phyloP scores from a whole-genome alignment of 108 stramenopile species.

The Mediolabrus comicus region DNA sequence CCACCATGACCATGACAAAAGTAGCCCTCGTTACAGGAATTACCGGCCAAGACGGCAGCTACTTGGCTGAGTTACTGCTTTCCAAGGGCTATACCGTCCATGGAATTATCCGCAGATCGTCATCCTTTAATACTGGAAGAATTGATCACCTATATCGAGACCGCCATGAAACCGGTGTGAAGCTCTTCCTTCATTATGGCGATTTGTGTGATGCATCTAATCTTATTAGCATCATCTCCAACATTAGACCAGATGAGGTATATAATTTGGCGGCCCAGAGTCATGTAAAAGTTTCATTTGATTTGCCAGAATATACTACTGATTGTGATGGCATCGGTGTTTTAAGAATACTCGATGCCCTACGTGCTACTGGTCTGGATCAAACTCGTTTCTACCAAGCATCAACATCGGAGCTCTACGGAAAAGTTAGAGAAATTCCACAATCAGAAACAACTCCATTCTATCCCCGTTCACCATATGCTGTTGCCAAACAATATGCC shows the following conservation, averaged over 20 bases:
- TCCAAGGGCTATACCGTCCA: constrained; percentile 58
- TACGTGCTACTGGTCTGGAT: constrained; percentile 47
- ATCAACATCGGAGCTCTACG: constrained; percentile 72
- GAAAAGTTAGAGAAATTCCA: constrained; percentile 72
- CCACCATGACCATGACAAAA: constrained; percentile 1
- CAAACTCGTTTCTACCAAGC: constrained; percentile 55
- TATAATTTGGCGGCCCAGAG: constrained; percentile 80
- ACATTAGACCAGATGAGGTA: constrained; percentile 53
- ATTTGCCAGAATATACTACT: constrained; percentile 79
- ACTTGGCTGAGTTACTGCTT: constrained; percentile 62
- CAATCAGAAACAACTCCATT: constrained; percentile 75
- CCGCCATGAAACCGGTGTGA: constrained; percentile 52
- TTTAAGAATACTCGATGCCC: constrained; percentile 64
- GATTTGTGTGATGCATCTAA: constrained; percentile 74
- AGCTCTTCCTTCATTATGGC: constrained; percentile 71
- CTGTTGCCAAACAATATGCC: constrained; percentile 68
- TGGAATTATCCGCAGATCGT: constrained; percentile 70
- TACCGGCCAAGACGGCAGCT: constrained; percentile 73
- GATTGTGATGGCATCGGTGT: constrained; percentile 71
- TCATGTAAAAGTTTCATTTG: constrained; percentile 76
- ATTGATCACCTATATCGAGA: constrained; percentile 74
- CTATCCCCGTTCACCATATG: constrained; percentile 77
- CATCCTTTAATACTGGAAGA: constrained; percentile 72
- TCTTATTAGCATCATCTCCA: constrained; percentile 40
- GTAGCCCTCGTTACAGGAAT: constrained; percentile 65